These are phyloP conservation scores for Phytophthora tubulina DNA, from an alignment of 352 stramenopile species.

Conservation along the genomic window DNA sequence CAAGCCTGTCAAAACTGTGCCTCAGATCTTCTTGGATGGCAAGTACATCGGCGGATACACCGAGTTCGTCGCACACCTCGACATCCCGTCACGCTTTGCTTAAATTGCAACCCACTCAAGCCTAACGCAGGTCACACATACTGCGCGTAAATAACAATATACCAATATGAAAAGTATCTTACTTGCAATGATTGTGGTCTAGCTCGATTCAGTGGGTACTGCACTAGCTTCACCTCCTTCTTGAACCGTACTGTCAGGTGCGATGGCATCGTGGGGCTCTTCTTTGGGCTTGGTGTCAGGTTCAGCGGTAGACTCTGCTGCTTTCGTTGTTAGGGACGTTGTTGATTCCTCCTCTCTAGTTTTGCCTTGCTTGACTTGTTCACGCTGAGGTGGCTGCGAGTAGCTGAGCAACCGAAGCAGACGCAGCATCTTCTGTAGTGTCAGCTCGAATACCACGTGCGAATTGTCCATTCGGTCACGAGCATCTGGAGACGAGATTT, in stretches of 20 bases:
- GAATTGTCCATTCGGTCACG: slow-evolving; percentile 81
- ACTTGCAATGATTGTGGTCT: slow-evolving; percentile 1
- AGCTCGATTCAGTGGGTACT: slow-evolving; percentile 19
- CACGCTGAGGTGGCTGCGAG: slow-evolving; percentile 52
- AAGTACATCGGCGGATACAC: slow-evolving; percentile 85
- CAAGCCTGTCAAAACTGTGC: slow-evolving; percentile 71
- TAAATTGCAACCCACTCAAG: slow-evolving; percentile 26
- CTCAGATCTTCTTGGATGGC: slow-evolving; percentile 83
- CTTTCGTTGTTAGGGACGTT: slow-evolving; percentile 10
- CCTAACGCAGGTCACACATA: not conserved
- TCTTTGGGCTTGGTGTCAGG: slow-evolving; percentile 27
- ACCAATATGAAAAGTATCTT: slow-evolving; percentile 25
- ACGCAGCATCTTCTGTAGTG: slow-evolving; percentile 74
- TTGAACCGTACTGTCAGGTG: slow-evolving; percentile 1
- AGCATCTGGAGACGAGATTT: slow-evolving; percentile 72
- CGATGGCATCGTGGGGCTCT: slow-evolving; percentile 17
- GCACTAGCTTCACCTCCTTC: slow-evolving; percentile 25
- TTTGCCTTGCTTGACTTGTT: slow-evolving; percentile 15
- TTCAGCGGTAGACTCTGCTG: slow-evolving; percentile 15
- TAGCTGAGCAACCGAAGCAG: slow-evolving; percentile 81
- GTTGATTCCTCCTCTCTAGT: slow-evolving; percentile 4
- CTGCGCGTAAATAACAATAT: slow-evolving; percentile 36
- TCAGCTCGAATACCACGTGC: slow-evolving; percentile 86
- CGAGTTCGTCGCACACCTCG: slow-evolving; percentile 72
- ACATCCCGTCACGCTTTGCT: slow-evolving; percentile 68